These are phyloP conservation scores for Meripilus lineatus DNA, from an alignment of 1,284 basidiomycete species.

Conservation along the genomic window DNA sequence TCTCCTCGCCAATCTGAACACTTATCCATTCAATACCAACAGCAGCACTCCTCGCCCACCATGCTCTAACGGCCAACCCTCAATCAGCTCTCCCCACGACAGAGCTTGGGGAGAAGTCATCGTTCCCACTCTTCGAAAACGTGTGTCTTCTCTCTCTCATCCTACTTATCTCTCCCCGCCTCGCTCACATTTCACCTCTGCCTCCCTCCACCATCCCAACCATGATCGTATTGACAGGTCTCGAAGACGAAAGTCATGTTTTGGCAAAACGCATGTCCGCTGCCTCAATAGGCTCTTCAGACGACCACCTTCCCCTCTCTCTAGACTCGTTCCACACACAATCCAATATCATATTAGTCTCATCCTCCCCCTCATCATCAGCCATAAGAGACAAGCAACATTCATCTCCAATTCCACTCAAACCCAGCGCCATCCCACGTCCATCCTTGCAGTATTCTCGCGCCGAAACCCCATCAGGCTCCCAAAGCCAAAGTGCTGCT, in stretches of 20 bases:
- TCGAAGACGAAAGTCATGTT: slow-evolving; percentile 67
- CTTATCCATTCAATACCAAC: not conserved
- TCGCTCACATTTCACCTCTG: too few species aligned
- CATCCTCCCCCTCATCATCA: too few species aligned
- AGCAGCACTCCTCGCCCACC: slow-evolving; percentile 3
- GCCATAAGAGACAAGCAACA: slow-evolving; percentile 17
- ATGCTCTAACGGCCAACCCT: slow-evolving; percentile 34
- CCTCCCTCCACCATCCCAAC: slow-evolving; percentile 10
- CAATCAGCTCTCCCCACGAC: slow-evolving; percentile 47
- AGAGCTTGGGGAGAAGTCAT: slow-evolving; percentile 69
- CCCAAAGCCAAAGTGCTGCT: slow-evolving; percentile 33
- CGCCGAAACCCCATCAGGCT: slow-evolving; percentile 16
- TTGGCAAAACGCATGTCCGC: slow-evolving; percentile 70
- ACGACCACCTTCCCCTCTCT: slow-evolving; percentile 32
- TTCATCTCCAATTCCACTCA: slow-evolving; percentile 20
- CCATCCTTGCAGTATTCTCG: slow-evolving; percentile 37
- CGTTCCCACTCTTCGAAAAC: slow-evolving; percentile 65
- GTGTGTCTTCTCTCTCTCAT: slow-evolving; percentile 32
- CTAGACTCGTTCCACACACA: slow-evolving; percentile 21
- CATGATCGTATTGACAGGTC: slow-evolving; percentile 39
- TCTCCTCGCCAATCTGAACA: too few species aligned
- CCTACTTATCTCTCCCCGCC: slow-evolving; percentile 10
- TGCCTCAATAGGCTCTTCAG: slow-evolving; percentile 52
- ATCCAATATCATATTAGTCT: slow-evolving; percentile 14
- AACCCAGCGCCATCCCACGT: slow-evolving; percentile 43